Conservation (phyloP, 805 yeast genomes). For the Debaryomyces tyrocola region DNA sequence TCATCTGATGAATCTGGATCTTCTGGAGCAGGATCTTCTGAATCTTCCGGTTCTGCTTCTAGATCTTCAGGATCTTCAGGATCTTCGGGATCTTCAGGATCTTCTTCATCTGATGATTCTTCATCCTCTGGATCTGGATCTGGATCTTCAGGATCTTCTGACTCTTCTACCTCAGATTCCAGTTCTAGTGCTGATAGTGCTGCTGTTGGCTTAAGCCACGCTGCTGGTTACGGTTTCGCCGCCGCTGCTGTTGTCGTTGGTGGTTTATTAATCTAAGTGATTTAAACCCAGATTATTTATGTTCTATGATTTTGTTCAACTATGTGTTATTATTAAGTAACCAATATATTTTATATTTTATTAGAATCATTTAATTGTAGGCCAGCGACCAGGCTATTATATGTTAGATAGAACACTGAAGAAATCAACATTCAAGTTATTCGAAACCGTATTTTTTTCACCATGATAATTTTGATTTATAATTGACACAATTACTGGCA, state of each 20-base stretch:
- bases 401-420: neutral
- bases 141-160: conserved; percentile 5
- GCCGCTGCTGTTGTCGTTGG: conserved; percentile 18
- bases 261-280: conserved; percentile 17
- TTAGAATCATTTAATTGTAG: too few species aligned
- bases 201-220: neutral
- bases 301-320: too few species aligned
- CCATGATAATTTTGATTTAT: conserved; percentile 8
- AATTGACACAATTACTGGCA: conserved; percentile 17
- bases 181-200: neutral
- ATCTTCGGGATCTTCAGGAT: neutral
- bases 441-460: neutral
- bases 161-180: conserved; percentile 4
- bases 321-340: too few species aligned
- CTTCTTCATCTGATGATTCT: conserved; percentile 3
- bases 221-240: conserved; percentile 14
- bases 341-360: too few species aligned
- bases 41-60: conserved; percentile 1
- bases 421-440: conserved; percentile 7
- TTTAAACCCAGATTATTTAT: neutral
- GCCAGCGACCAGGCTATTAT: too few species aligned
- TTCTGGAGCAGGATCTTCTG: conserved; percentile 1
- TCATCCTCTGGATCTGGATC: conserved; percentile 7
- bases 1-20: conserved; percentile 3
- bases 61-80: conserved; percentile 4